phyloP scores from a whole-genome alignment of 495 filamentous ascomycete genomes.

The Penicillium coffeae region DNA sequence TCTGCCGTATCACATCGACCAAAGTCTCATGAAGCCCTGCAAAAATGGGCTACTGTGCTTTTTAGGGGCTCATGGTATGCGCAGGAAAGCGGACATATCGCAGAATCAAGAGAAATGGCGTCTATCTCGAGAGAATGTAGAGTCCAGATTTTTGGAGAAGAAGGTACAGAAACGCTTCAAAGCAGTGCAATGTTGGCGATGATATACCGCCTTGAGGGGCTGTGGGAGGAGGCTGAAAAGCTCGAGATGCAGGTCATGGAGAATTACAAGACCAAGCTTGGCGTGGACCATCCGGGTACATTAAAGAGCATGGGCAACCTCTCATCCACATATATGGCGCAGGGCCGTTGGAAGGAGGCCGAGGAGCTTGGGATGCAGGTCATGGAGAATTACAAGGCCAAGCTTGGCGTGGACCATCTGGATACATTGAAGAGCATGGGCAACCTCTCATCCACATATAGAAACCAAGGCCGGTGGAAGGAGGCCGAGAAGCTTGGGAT shows the following conservation, averaged over 20 bases:
- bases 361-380: conserved; percentile 1
- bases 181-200: conserved; percentile 7
- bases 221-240: conserved; percentile 7
- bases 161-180: conserved; percentile 9
- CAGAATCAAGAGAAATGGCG: conserved; percentile 10
- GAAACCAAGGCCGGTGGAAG: not conserved
- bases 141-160: conserved; percentile 5
- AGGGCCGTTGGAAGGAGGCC: not conserved
- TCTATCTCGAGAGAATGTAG: conserved; percentile 6
- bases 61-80: conserved; percentile 15
- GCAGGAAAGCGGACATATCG: conserved; percentile 7
- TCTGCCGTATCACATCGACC: conserved; percentile 12
- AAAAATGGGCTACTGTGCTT: conserved; percentile 19
- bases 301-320: conserved; percentile 8
- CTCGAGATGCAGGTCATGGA: conserved; percentile 17
- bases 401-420: not conserved
- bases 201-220: conserved; percentile 17
- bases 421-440: not conserved
- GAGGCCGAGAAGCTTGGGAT: not conserved
- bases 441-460: not conserved
- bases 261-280: conserved; percentile 14
- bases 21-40: conserved; percentile 3
- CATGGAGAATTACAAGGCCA: not conserved
- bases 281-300: conserved; percentile 17
- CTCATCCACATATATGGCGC: not conserved